phyloP scores from a whole-genome alignment of 2,329 filamentous ascomycete genomes.

The Coniochaeta ligniaria region DNA sequence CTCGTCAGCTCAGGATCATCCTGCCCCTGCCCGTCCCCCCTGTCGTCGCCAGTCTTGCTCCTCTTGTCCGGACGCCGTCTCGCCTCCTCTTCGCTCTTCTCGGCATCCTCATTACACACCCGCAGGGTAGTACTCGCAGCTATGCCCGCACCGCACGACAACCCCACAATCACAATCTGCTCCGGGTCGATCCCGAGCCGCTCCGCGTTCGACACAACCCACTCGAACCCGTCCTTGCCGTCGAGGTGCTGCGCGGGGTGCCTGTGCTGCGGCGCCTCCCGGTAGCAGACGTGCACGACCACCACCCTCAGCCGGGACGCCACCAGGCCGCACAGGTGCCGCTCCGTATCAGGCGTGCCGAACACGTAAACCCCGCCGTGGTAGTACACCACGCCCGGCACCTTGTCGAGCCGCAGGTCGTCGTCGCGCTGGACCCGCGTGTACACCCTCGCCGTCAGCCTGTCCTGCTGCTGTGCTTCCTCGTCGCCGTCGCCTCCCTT shows the following conservation, averaged over 20 bases:
- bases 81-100: not conserved
- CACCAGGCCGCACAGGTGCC: not conserved
- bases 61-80: not conserved
- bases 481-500: too few species aligned
- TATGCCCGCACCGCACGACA: not conserved
- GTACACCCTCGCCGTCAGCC: not conserved
- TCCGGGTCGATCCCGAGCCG: not conserved
- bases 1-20: not conserved
- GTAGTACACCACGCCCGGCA: not conserved
- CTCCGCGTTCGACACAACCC: not conserved
- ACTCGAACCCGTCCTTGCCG: not conserved
- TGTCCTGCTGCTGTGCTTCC: not conserved
- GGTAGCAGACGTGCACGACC: conserved; percentile 1
- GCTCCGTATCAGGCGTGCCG: not conserved
- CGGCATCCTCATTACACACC: not conserved
- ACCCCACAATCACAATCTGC: not conserved
- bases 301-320: not conserved
- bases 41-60: not conserved
- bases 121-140: not conserved
- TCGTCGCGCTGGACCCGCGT: not conserved
- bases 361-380: not conserved
- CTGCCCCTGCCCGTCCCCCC: not conserved
- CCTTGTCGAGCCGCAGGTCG: not conserved
- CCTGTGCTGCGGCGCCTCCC: not conserved
- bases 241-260: not conserved